Conservation (phyloP, 2,329 filamentous ascomycete species). For the Cryphonectria japonica region DNA sequence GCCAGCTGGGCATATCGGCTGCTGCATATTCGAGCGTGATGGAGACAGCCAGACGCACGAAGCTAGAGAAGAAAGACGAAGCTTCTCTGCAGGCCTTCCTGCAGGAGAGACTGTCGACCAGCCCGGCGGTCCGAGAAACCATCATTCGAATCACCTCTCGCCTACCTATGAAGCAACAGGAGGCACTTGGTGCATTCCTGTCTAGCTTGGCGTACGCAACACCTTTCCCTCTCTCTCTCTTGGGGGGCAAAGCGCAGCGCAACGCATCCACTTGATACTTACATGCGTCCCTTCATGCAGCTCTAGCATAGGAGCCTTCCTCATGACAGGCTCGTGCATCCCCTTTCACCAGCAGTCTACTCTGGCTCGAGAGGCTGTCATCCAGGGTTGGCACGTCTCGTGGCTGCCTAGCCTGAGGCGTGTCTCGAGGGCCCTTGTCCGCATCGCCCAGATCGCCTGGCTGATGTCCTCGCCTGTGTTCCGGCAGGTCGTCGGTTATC, state of each 20-base stretch:
- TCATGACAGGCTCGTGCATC: slow-evolving; percentile 69
- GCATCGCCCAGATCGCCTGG: slow-evolving; percentile 59
- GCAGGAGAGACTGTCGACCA: slow-evolving; percentile 53
- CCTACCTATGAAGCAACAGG: slow-evolving; percentile 40
- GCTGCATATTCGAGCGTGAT: slow-evolving; percentile 54
- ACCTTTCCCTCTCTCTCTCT: no score
- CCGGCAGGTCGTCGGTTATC: slow-evolving; percentile 59
- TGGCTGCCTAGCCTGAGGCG: slow-evolving; percentile 58
- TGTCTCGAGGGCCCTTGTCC: slow-evolving; percentile 59
- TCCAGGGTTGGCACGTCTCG: slow-evolving; percentile 65
- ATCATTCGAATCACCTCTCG: slow-evolving; percentile 48
- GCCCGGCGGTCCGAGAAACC: slow-evolving; percentile 56
- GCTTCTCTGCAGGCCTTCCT: slow-evolving; percentile 57
- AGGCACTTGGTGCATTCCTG: slow-evolving; percentile 45
- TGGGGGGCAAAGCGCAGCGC: neutral
- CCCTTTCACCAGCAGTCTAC: slow-evolving; percentile 66
- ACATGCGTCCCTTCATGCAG: slow-evolving; percentile 43
- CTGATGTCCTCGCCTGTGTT: slow-evolving; percentile 60
- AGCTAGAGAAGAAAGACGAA: slow-evolving; percentile 45
- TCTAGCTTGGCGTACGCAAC: slow-evolving; percentile 45
- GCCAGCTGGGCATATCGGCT: slow-evolving; percentile 52
- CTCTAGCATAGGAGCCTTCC: slow-evolving; percentile 63
- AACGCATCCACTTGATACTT: neutral
- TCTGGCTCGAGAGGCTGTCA: slow-evolving; percentile 61
- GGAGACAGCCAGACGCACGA: slow-evolving; percentile 40